Evolutionary conservation across 352 stramenopile species (phyloP), one percentile per base, ranked within the genome.

Genomic region (Thraustochytrium striatum): DNA sequence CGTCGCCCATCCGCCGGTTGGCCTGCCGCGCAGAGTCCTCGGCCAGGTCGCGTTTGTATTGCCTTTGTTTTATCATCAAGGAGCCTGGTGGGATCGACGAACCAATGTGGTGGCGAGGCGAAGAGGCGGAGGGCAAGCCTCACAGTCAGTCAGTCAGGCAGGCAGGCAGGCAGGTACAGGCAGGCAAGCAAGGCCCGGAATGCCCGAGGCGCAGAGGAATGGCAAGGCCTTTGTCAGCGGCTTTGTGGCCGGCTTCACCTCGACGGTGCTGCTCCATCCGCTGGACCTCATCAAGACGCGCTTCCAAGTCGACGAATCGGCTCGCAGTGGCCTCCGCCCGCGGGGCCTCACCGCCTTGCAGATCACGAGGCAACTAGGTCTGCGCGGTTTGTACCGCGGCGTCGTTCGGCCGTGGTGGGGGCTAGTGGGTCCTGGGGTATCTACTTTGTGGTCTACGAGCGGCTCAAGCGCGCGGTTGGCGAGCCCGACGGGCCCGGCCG

Each of bases 361-460:
- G 41, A 87, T 91, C 50, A 75, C 88, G 32, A 79, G 75, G 41
- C 81, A 96, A 75, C 91, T 97, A 81, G 91, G 93, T 55, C 82
- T 95, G 47, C 65, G 85, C 11, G 89, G 90, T 50, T 85, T 98
- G 25, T 98, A 98, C 82, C 87, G 91, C 41, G 96, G 96, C 59
- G 90, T 98, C 85, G 91, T 88, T 28, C 95, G 13, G 94, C 95
- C n/a, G 82, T 98, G 28, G 92, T 98, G 39, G 96, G 94, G 28
- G 96, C 93, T 35, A 91, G 93, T 19, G 84, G 97, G 28, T 97
- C 91, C 21, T 99, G 96, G 96, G 96, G 96, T 13, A 88, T 97
- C 47, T 99, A 98, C 84, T 99, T 99, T 88, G 95, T 95, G 78
- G 89, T 98, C 61, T 99, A 99, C 84, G 94, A 99, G 87, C 90